Percentiles rank a stretch among this genome's conserved stretches.
These are phyloP conservation scores for Acacia pycnantha DNA, from an alignment of 331 rosid species.

Conservation along the genomic window DNA sequence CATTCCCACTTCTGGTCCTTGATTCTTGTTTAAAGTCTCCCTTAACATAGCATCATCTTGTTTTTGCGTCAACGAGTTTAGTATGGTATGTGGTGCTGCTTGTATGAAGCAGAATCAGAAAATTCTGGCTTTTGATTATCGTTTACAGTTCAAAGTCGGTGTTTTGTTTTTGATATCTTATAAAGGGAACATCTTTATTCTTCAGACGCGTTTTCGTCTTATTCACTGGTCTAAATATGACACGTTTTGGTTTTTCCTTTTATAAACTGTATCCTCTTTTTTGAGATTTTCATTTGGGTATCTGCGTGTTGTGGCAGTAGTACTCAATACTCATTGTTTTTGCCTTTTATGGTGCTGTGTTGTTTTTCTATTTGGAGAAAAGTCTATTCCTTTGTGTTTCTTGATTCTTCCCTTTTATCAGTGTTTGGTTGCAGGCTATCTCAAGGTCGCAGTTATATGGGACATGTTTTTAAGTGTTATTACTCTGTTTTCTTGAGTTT, in stretches of 20 bases:
- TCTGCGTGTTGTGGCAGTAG: neutral
- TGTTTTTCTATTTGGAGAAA: constrained; percentile 35
- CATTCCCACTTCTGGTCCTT: neutral
- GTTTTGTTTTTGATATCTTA: constrained; percentile 10
- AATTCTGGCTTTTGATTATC: neutral
- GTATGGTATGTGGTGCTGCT: neutral
- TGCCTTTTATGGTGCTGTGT: constrained; percentile 22
- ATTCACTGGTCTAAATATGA: neutral
- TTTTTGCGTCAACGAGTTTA: neutral
- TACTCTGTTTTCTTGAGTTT: constrained; percentile 59
- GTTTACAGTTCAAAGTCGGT: constrained; percentile 10
- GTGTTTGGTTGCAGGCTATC: constrained; percentile 40
- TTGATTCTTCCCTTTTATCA: constrained; percentile 11
- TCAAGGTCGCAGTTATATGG: constrained; percentile 10
- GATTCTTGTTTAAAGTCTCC: neutral
- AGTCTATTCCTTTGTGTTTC: constrained; percentile 23
- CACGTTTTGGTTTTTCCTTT: constrained; percentile 15
- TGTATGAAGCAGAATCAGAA: neutral
- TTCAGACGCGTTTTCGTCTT: constrained; percentile 14
- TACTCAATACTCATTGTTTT: constrained; percentile 16
- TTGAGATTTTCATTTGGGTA: neutral
- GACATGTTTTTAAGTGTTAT: constrained; percentile 14
- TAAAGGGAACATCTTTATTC: neutral
- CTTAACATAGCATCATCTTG: neutral
- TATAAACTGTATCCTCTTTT: neutral